Conservation (phyloP, 352 stramenopile species). For the Pythium aristosporum region DNA sequence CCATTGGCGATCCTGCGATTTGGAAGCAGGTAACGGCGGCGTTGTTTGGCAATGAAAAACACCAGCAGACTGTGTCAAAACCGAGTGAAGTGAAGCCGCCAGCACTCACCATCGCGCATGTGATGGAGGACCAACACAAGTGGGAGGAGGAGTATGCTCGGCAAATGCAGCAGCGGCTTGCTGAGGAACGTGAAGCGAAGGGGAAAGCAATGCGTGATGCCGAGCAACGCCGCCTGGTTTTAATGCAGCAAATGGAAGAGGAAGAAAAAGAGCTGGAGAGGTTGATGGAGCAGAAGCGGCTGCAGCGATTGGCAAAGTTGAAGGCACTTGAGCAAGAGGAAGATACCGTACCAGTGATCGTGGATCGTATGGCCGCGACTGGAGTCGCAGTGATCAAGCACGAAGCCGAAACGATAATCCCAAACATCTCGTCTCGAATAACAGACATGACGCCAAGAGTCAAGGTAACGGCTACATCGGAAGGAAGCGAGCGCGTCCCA, state of each 20-base stretch:
- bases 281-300: conserved; percentile 61
- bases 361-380: not conserved
- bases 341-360: not conserved
- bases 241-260: conserved; percentile 72
- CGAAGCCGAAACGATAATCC: not conserved
- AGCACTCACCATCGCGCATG: conserved; percentile 28
- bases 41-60: conserved; percentile 26
- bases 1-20: conserved; percentile 69
- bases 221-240: conserved; percentile 43
- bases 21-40: conserved; percentile 65
- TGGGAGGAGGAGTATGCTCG: conserved; percentile 65
- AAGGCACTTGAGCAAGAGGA: conserved; percentile 38
- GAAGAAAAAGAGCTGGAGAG: conserved; percentile 69
- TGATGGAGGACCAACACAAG: conserved; percentile 55
- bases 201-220: conserved; percentile 47
- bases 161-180: conserved; percentile 46
- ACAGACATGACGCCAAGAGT: not conserved
- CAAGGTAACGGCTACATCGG: not conserved
- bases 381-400: not conserved
- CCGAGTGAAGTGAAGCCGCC: not conserved
- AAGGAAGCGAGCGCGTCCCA: not conserved
- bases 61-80: not conserved
- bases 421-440: not conserved
- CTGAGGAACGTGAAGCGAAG: conserved; percentile 51
- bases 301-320: conserved; percentile 57